A percentile compares a stretch with the other conserved stretches of the same genome.
These are phyloP conservation scores for Fusarium albidum DNA, from an alignment of 2,329 filamentous ascomycete genomes.

Conservation along the genomic window DNA sequence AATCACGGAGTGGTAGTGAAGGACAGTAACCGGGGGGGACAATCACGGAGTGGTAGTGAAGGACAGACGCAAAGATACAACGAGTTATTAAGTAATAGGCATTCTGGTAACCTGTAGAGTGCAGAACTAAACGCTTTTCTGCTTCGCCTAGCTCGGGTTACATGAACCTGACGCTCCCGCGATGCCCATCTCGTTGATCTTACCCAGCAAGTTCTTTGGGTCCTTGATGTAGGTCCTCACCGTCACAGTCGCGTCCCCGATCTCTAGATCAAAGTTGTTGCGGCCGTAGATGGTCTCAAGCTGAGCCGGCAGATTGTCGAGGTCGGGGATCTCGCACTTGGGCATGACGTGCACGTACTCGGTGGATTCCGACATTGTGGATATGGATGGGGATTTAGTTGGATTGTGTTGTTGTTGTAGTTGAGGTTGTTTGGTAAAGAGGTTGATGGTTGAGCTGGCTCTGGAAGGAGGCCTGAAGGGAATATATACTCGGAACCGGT, in stretches of 20 bases:
- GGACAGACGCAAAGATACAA: no score
- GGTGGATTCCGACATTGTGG: neutral
- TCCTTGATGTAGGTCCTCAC: neutral
- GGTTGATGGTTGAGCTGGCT: no score
- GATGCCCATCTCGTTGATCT: neutral
- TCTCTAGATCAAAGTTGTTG: neutral
- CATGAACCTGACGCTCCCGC: neutral
- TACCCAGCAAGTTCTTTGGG: neutral
- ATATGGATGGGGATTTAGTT: no score
- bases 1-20: no score
- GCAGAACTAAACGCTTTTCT: no score
- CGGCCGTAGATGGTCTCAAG: conserved; percentile 2
- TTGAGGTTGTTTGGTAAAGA: no score
- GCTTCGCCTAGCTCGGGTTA: no score
- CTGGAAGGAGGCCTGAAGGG: no score
- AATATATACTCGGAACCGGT: no score
- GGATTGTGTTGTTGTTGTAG: no score
- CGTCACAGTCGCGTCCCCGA: neutral
- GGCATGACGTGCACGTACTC: neutral
- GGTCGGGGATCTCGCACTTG: neutral
- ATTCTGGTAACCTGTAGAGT: neutral
- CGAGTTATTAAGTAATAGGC: neutral
- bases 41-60: no score
- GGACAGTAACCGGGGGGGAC: no score
- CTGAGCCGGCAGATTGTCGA: neutral